Conservation (phyloP, 148 eudicot genomes). For the Rhododendron simsii region DNA sequence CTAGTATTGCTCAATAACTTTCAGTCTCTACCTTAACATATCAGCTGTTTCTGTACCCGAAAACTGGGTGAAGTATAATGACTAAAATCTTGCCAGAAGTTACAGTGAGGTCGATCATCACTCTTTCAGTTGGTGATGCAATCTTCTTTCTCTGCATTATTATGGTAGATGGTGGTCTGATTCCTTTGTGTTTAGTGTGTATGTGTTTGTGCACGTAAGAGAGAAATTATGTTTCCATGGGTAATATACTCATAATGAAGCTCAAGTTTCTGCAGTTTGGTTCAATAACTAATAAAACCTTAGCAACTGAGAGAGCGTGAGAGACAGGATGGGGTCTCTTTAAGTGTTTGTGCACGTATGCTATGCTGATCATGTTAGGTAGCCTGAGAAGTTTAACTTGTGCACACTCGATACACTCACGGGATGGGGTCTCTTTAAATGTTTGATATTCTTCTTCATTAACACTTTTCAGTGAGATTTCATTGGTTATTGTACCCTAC, state of each 20-base stretch:
- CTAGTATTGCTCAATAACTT: slow-evolving; percentile 2
- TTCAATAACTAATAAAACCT: neutral
- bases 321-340: too few relatives aligned
- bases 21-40: neutral
- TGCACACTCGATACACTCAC: neutral
- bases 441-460: neutral
- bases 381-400: neutral
- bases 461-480: neutral
- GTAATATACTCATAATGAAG: neutral
- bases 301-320: neutral
- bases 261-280: neutral
- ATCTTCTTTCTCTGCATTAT: neutral
- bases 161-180: neutral
- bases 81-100: neutral
- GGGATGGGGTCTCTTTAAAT: neutral
- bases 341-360: too few relatives aligned
- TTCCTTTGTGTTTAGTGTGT: neutral
- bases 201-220: neutral
- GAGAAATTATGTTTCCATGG: neutral
- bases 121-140: neutral
- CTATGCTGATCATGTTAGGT: neutral
- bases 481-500: neutral
- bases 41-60: neutral
- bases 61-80: slow-evolving; percentile 1
- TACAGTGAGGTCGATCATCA: neutral